Percentiles rank a stretch among this genome's conserved stretches.
Conservation (phyloP, 1,139 yeast species). For the Pichia inconspicua region DNA sequence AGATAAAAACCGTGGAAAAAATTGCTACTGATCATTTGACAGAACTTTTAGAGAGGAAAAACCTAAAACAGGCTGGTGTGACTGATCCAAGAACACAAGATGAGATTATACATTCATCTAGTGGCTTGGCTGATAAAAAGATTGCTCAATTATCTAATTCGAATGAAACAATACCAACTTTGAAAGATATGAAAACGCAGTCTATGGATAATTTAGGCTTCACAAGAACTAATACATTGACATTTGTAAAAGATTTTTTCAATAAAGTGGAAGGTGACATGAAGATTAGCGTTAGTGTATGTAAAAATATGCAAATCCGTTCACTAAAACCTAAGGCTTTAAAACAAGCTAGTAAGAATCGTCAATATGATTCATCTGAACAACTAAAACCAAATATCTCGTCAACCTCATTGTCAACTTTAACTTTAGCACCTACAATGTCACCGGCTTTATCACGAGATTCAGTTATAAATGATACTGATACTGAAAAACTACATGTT, state of each 20-base stretch:
- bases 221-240: conserved; percentile 1
- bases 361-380: neutral
- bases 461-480: neutral
- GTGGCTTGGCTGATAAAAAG: conserved; percentile 8
- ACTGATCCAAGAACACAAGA: conserved; percentile 13
- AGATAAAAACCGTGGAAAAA: conserved; percentile 16
- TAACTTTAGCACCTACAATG: neutral
- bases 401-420: neutral
- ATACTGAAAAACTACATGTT: conserved; percentile 4
- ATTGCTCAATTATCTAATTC: conserved; percentile 1
- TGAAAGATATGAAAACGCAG: conserved; percentile 4
- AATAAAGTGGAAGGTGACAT: conserved; percentile 16
- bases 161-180: conserved; percentile 1
- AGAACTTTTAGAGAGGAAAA: conserved; percentile 11
- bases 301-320: conserved; percentile 10
- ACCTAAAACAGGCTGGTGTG: conserved; percentile 17
- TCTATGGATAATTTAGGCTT: conserved; percentile 3
- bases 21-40: conserved; percentile 13
- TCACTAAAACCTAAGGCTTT: conserved; percentile 13
- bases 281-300: conserved; percentile 6
- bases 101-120: conserved; percentile 11
- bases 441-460: conserved; percentile 5
- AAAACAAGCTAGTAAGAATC: neutral
- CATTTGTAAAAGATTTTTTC: conserved; percentile 13
- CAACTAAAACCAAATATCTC: neutral